These are phyloP conservation scores for Solanum tarapatanum DNA, from an alignment of 257 asterid species.

Conservation along the genomic window DNA sequence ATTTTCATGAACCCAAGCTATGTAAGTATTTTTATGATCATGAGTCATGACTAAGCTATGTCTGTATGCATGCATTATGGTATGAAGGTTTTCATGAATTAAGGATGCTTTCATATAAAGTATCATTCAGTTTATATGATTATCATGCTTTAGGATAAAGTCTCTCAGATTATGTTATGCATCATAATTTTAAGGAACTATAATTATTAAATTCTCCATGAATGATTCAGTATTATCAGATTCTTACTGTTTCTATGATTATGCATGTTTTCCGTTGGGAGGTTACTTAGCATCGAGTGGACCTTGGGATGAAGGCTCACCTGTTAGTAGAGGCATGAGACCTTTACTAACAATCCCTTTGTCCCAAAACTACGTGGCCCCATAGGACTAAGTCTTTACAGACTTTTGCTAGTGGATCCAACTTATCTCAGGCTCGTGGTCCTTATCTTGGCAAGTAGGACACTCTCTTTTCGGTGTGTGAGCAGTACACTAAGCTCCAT, in stretches of 20 bases:
- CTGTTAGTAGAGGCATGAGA: neutral
- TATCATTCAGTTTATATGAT: neutral
- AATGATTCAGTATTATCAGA: neutral
- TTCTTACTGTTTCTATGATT: neutral
- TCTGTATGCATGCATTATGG: too few relatives aligned
- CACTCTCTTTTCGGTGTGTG: neutral
- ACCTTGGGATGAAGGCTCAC: neutral
- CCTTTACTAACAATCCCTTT: neutral
- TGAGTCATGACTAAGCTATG: too few relatives aligned
- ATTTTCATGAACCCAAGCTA: too few relatives aligned
- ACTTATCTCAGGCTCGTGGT: neutral
- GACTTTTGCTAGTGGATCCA: neutral
- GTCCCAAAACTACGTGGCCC: neutral
- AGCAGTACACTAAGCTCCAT: neutral
- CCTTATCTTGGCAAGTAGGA: neutral
- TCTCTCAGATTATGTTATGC: neutral
- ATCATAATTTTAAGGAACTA: neutral
- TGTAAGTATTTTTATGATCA: too few relatives aligned
- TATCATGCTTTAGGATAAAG: neutral
- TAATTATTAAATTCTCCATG: neutral
- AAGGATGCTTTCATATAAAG: neutral
- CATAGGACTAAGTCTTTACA: too few relatives aligned
- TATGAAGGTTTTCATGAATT: too few relatives aligned
- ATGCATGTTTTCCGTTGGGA: neutral
- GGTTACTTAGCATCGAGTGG: neutral